Base-by-base conservation (phyloP, 2,329 filamentous ascomycete genomes). In the Penicillium corylophilum region DNA sequence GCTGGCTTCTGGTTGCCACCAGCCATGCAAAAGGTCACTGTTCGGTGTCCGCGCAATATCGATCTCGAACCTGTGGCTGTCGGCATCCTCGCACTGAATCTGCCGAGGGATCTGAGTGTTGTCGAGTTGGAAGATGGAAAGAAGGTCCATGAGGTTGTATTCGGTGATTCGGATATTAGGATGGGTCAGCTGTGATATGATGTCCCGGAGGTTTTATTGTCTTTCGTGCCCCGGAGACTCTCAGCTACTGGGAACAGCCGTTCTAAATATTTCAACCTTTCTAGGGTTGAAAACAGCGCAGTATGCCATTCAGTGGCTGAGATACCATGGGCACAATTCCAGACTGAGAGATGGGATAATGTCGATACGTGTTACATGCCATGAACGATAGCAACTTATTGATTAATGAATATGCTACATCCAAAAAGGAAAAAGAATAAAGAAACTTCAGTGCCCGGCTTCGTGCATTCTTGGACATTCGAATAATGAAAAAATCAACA, bases 1-100 rank as follows among this genome's bases (percentile, higher is more conserved):
- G 68, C 72, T 2, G 74, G 74, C 0, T 71, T 77, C 55, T 74
- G 64, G 45, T 54, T 77, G 8, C 62, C 67, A 4, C 22, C 46
- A 3, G 48, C 57, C 5, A 74, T 72, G 72, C 61, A 51, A n/a
- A 48, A 53, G 12, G 63, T 66, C 15, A 54, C 39, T 15, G 43
- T 67, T 23, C 26, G 49, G 4, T 60, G 51, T 39, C 61, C 63
- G 10, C 51, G 38, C 8, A 42, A 51, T 26, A 44, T 60, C 9
- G 44, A 53, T n/a, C 44, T 54, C 15, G 44, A 52, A 15, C 39
- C 50, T 4, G 22, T 59, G 15, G 38, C 51, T 10, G 55, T 45
- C 1, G 46, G 60, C 16, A 43, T 49, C 36, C 51, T 64, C 4
- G 31, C 29, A 7, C 28, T 57, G 15, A 29, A 61, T 43, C n/a